These are phyloP conservation scores for Trichoderma gamsii DNA, from an alignment of 495 filamentous ascomycete species.

Conservation along the genomic window DNA sequence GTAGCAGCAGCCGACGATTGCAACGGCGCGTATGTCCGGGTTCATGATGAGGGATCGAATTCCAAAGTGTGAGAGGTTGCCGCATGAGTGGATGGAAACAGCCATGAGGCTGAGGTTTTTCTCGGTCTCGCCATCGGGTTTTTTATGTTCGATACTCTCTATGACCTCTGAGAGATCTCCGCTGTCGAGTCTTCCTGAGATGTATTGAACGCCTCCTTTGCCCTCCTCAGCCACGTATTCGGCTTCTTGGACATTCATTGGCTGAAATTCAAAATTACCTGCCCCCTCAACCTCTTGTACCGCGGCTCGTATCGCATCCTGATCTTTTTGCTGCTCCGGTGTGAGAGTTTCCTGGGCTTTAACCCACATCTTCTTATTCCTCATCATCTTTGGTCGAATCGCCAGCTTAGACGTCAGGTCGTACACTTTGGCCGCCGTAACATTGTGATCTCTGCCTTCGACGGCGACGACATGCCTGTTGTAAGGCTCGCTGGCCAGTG, in stretches of 20 bases:
- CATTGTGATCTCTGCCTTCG: constrained; percentile 79
- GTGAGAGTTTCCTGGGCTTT: constrained; percentile 36
- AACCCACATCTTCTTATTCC: constrained; percentile 70
- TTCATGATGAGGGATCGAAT: constrained; percentile 80
- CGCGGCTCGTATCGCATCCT: constrained; percentile 34
- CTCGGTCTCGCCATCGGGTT: constrained; percentile 28
- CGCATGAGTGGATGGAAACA: constrained; percentile 93
- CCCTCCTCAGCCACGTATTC: constrained; percentile 46
- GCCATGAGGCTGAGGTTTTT: constrained; percentile 62
- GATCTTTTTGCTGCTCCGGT: constrained; percentile 34
- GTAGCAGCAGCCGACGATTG: constrained; percentile 96
- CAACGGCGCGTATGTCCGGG: constrained; percentile 75
- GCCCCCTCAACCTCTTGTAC: constrained; percentile 29
- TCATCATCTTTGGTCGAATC: constrained; percentile 57
- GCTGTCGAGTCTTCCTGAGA: constrained; percentile 53
- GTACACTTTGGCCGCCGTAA: constrained; percentile 73
- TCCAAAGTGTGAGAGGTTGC: constrained; percentile 92
- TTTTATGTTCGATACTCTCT: background rate
- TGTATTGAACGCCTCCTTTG: constrained; percentile 63
- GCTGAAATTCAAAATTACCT: constrained; percentile 40
- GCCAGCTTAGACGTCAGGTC: constrained; percentile 70
- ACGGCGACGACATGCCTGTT: constrained; percentile 83
- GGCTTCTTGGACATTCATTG: constrained; percentile 38
- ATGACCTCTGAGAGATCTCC: constrained; percentile 55
- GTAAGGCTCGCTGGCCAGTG: constrained; percentile 77